Percentiles rank a stretch among this genome's conserved stretches.
Evolutionary conservation across 2,329 filamentous ascomycete species (phyloP).

Genomic region (Colletotrichum sp.): DNA sequence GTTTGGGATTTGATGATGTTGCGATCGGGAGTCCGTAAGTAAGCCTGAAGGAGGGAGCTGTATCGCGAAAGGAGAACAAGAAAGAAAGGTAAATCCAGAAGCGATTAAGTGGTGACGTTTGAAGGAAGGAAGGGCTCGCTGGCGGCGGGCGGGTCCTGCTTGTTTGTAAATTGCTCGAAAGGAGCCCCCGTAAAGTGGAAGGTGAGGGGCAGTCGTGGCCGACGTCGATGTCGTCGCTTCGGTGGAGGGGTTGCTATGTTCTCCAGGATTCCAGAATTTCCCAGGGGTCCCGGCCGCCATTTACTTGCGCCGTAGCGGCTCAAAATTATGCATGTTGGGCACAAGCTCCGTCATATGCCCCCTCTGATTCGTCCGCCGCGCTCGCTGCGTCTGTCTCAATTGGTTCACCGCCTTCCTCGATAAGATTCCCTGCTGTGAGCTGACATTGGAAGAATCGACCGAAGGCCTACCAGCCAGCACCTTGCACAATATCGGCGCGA

Average conservation of each 20-base stretch:
- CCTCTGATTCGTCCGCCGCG: neutral
- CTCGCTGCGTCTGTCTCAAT: neutral
- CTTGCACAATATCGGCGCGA: neutral
- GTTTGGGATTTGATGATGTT: neutral
- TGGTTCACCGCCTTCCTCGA: conserved; percentile 4
- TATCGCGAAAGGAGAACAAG: neutral
- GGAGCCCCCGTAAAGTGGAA: neutral
- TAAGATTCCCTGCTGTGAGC: neutral
- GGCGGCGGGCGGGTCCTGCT: neutral
- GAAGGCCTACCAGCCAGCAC: neutral
- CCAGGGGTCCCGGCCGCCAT: conserved; percentile 8
- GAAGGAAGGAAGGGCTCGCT: neutral
- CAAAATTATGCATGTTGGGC: conserved; percentile 17
- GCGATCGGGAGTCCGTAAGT: neutral
- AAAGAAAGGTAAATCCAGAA: neutral
- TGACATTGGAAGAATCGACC: neutral
- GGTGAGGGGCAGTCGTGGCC: conserved; percentile 11
- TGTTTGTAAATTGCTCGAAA: conserved; percentile 9
- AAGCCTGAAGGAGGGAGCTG: neutral
- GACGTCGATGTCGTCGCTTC: neutral
- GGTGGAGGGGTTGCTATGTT: conserved; percentile 22
- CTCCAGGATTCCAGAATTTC: conserved; percentile 26
- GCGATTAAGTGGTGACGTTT: conserved; percentile 4
- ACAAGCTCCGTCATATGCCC: neutral
- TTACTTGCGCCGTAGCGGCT: conserved; percentile 3